Percentiles rank a stretch among this genome's conserved stretches.
phyloP scores from a whole-genome alignment of 2,329 filamentous ascomycete genomes.

The Trichoderma sp. region DNA sequence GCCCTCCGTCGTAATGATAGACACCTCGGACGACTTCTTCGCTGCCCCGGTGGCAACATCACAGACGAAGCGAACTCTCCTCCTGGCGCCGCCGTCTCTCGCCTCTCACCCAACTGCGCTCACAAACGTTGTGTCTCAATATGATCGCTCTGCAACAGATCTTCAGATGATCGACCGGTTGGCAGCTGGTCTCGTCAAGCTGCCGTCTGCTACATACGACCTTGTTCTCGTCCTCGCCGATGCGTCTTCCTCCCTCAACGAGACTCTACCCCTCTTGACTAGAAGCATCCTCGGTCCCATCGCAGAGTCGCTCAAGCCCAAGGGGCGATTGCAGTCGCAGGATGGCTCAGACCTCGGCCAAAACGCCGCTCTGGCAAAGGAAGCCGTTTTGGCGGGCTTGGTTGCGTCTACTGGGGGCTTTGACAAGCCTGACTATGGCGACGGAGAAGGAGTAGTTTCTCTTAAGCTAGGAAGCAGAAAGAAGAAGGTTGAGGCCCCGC shows the following conservation, averaged over 20 bases:
- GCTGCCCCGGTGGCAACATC: constrained; percentile 32
- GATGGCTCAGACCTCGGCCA: background rate
- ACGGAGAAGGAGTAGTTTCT: constrained; percentile 57
- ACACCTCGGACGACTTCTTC: constrained; percentile 55
- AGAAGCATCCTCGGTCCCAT: constrained; percentile 40
- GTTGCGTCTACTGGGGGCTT: constrained; percentile 66
- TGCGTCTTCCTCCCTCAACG: constrained; percentile 40
- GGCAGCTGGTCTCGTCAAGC: constrained; percentile 73
- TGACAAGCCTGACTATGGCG: constrained; percentile 64
- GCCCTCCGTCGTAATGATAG: constrained; percentile 56
- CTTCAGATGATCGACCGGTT: constrained; percentile 98
- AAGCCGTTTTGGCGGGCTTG: constrained; percentile 82
- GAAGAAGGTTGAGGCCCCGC: constrained; percentile 33
- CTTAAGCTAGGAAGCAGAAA: constrained; percentile 45
- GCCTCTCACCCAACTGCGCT: constrained; percentile 81
- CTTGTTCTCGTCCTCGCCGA: constrained; percentile 81
- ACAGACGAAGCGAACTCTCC: constrained; percentile 62
- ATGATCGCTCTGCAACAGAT: constrained; percentile 77
- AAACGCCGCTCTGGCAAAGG: constrained; percentile 43
- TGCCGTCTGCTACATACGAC: constrained; percentile 79
- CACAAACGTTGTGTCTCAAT: constrained; percentile 66
- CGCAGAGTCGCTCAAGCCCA: constrained; percentile 21
- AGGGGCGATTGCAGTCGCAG: constrained; percentile 21
- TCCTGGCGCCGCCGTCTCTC: constrained; percentile 88
- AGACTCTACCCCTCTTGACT: constrained; percentile 64